phyloP scores from a whole-genome alignment of 2,329 filamentous ascomycete species.

The Teratosphaeria viscida region DNA sequence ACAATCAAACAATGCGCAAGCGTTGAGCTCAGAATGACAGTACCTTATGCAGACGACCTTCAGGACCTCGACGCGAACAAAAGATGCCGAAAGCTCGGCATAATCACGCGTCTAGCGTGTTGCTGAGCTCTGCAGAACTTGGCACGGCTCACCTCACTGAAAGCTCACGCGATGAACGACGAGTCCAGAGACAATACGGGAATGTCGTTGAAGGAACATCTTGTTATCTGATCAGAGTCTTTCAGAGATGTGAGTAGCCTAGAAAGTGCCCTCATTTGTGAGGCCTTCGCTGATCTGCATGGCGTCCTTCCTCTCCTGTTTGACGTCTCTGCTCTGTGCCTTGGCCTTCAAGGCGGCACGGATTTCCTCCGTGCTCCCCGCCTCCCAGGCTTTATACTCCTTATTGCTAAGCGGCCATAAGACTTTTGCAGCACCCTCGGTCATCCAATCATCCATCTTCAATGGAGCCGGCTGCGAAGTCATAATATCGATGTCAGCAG shows the following conservation, averaged over 20 bases:
- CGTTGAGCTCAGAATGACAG: background rate
- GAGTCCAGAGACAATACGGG: too few relatives aligned
- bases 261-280: background rate
- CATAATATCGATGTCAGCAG: slow-evolving; percentile 63
- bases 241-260: background rate
- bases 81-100: background rate
- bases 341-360: slow-evolving; percentile 34
- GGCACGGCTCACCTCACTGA: too few relatives aligned
- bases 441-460: slow-evolving; percentile 42
- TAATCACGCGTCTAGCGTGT: background rate
- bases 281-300: slow-evolving; percentile 1
- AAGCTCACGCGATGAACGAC: too few relatives aligned
- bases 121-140: too few relatives aligned
- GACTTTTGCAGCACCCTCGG: slow-evolving; percentile 39
- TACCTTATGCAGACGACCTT: background rate
- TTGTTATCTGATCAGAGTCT: too few relatives aligned
- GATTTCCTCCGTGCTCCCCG: slow-evolving; percentile 30
- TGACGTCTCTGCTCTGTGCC: slow-evolving; percentile 20
- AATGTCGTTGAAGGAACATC: too few relatives aligned
- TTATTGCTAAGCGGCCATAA: slow-evolving; percentile 45
- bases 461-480: slow-evolving; percentile 45
- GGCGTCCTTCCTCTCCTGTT: slow-evolving; percentile 14
- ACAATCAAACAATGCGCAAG: background rate
- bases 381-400: slow-evolving; percentile 29
- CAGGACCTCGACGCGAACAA: background rate